A percentile compares a stretch with the other conserved stretches of the same genome.
These are phyloP conservation scores for Colletotrichum sp. DNA, from an alignment of 2,329 filamentous ascomycete genomes.

Conservation along the genomic window DNA sequence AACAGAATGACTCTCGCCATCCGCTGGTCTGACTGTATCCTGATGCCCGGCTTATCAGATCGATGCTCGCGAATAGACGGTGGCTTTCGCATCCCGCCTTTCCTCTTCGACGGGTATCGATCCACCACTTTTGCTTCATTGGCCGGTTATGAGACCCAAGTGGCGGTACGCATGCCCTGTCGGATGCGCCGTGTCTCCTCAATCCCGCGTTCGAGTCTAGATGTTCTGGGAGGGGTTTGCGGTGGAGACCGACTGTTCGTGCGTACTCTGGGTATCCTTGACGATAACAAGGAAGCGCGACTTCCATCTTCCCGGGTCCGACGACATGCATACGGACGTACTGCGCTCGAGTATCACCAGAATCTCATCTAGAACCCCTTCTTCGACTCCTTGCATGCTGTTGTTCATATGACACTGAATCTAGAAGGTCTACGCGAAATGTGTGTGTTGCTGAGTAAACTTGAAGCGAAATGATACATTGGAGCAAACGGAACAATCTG, in stretches of 20 bases:
- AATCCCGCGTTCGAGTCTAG: not conserved
- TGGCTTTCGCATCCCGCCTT: not conserved
- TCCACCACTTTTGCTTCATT: not conserved
- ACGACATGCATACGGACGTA: not conserved
- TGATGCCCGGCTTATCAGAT: not conserved
- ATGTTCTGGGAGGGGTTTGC: not conserved
- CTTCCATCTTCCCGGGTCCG: not conserved
- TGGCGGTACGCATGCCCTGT: not conserved
- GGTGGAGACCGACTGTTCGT: constrained; percentile 1
- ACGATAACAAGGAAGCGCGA: not conserved
- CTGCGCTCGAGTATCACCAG: not conserved
- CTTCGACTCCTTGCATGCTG: not conserved
- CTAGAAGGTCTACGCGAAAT: not conserved
- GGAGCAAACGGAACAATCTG: not conserved
- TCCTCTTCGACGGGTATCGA: not conserved
- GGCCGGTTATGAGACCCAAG: not conserved
- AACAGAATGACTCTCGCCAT: not conserved
- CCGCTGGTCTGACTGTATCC: not conserved
- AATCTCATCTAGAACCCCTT: not conserved
- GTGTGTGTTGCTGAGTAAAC: not conserved
- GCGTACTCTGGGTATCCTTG: not conserved
- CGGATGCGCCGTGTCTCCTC: not conserved
- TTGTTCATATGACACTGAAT: not conserved
- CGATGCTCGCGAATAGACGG: not conserved
- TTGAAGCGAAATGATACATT: not conserved